Conservation (phyloP, 2,329 filamentous ascomycete genomes). For the Xylariaceae sp. region DNA sequence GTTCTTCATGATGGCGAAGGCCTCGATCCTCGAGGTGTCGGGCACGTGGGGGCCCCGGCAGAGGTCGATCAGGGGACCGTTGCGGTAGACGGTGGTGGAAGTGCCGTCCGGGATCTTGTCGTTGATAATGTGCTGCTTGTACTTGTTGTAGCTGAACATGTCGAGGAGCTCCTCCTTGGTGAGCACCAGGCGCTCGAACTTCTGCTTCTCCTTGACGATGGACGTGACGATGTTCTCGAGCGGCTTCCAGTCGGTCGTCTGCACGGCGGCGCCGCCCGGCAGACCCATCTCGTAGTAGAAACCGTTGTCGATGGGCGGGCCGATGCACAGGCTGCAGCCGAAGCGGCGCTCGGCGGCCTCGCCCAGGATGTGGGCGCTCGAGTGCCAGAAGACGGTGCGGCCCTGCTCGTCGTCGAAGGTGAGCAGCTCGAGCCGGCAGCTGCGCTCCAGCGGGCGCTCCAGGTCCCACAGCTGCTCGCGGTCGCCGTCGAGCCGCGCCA, state of each 20-base stretch:
- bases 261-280: constrained; percentile 61
- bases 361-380: constrained; percentile 89
- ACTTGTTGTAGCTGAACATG: constrained; percentile 99
- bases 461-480: constrained; percentile 77
- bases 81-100: constrained; percentile 88
- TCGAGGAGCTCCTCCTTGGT: constrained; percentile 87
- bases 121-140: constrained; percentile 96
- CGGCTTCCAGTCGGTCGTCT: constrained; percentile 72
- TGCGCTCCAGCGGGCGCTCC: constrained; percentile 79
- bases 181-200: constrained; percentile 81
- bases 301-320: constrained; percentile 81
- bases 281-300: constrained; percentile 98
- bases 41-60: constrained; percentile 93
- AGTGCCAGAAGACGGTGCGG: constrained; percentile 97
- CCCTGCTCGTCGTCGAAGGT: constrained; percentile 68
- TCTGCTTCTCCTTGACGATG: constrained; percentile 94
- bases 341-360: constrained; percentile 88
- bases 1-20: constrained; percentile 84
- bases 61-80: constrained; percentile 88
- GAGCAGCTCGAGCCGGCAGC: constrained; percentile 76
- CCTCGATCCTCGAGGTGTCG: constrained; percentile 87
- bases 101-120: constrained; percentile 85
- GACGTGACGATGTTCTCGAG: constrained; percentile 72
- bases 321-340: constrained; percentile 87
- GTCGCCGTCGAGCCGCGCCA: constrained; percentile 74